These are phyloP conservation scores for Rhodotorula sp. DNA, from an alignment of 1,284 basidiomycete species.

Conservation along the genomic window DNA sequence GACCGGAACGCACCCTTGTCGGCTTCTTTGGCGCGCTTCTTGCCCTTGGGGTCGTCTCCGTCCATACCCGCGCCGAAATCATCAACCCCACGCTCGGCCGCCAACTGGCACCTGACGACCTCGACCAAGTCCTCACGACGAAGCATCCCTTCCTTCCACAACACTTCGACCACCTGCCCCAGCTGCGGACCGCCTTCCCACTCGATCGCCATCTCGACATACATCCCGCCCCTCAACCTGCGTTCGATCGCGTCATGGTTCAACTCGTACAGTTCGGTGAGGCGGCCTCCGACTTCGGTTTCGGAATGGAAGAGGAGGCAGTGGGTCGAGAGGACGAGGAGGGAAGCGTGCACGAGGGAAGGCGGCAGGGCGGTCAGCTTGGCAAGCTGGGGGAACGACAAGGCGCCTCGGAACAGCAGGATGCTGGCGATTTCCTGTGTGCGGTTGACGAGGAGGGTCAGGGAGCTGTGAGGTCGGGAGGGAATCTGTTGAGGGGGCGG, in stretches of 20 bases:
- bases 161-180: constrained; percentile 10
- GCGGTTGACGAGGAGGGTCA: constrained; percentile 6
- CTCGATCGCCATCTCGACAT: constrained; percentile 73
- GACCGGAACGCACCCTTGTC: constrained; percentile 16
- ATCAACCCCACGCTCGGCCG: neutral
- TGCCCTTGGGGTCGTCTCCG: constrained; percentile 24
- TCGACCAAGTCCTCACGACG: constrained; percentile 22
- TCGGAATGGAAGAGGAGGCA: constrained; percentile 57
- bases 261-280: constrained; percentile 50
- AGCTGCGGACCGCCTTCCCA: constrained; percentile 14
- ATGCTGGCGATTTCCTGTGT: constrained; percentile 71
- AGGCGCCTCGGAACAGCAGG: constrained; percentile 78
- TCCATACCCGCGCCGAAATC: neutral
- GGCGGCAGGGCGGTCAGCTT: constrained; percentile 66
- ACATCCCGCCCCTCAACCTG: constrained; percentile 48
- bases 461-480: neutral
- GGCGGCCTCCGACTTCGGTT: constrained; percentile 37
- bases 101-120: constrained; percentile 9
- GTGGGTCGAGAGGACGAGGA: constrained; percentile 86
- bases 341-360: constrained; percentile 66
- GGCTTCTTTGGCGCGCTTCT: constrained; percentile 20
- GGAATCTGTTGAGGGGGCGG: neutral
- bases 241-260: constrained; percentile 49
- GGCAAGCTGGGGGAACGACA: constrained; percentile 60
- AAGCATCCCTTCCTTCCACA: constrained; percentile 35